Evolutionary conservation across 2,329 filamentous ascomycete species (phyloP).

Genomic region (Epichloe sibirici): DNA sequence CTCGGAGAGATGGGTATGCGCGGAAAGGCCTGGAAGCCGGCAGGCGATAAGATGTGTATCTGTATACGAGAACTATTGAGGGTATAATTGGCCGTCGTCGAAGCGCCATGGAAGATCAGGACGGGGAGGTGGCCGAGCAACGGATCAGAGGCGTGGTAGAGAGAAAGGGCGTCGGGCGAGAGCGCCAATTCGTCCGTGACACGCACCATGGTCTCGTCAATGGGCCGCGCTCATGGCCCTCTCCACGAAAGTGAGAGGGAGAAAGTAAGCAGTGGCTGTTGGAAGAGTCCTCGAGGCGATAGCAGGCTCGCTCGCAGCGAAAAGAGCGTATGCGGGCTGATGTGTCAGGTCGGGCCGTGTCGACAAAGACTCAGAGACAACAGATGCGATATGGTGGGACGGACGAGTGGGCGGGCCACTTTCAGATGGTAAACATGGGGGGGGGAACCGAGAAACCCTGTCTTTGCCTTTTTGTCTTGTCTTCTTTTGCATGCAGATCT

Average conservation of each 20-base stretch:
- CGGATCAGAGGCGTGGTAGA: conserved; percentile 83
- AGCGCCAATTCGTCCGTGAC: conserved; percentile 67
- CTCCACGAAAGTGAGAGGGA: neutral
- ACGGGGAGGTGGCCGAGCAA: conserved; percentile 70
- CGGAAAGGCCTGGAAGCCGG: conserved; percentile 79
- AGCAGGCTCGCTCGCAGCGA: neutral
- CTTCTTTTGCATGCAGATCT: neutral
- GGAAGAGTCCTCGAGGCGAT: neutral
- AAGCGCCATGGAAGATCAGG: conserved; percentile 84
- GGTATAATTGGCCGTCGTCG: conserved; percentile 76
- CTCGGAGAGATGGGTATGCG: conserved; percentile 88
- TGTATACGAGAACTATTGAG: conserved; percentile 89
- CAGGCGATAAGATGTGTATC: conserved; percentile 80
- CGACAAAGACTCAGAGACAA: conserved; percentile 1
- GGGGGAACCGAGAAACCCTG: neutral
- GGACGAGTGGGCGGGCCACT: conserved; percentile 5
- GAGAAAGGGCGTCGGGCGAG: conserved; percentile 67
- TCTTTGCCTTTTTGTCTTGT: too few species aligned
- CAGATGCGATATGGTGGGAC: conserved; percentile 1
- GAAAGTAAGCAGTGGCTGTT: neutral
- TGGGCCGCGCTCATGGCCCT: conserved; percentile 13
- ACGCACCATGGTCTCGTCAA: conserved; percentile 59
- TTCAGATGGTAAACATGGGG: conserved; percentile 1
- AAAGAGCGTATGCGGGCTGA: neutral
- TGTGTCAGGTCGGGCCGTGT: neutral